Evolutionary conservation across 2,329 filamentous ascomycete species (phyloP).

Genomic region (Colletotrichum somersetense): DNA sequence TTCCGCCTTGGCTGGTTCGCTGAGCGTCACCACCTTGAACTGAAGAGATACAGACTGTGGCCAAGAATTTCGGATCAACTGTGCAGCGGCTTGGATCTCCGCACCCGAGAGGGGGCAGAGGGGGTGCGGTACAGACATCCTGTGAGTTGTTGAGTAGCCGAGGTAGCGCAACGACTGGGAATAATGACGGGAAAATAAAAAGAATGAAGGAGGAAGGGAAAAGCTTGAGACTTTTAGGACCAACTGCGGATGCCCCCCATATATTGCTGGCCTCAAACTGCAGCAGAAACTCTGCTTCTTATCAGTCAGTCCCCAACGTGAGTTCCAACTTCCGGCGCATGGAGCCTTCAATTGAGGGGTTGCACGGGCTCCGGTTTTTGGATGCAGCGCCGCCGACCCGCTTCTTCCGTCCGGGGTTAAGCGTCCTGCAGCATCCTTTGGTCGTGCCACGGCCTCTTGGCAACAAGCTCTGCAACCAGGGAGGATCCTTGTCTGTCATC

Average conservation of each 20-base stretch:
- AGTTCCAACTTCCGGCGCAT: constrained; percentile 25
- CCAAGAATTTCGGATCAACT: constrained; percentile 66
- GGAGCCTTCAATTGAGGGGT: constrained; percentile 23
- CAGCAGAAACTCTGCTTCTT: constrained; percentile 3
- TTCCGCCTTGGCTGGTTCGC: constrained; percentile 67
- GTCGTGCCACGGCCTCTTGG: constrained; percentile 1
- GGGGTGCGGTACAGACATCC: constrained; percentile 58
- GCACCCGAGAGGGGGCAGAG: constrained; percentile 69
- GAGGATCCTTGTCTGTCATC: not conserved
- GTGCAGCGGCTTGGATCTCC: constrained; percentile 66
- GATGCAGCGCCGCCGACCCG: constrained; percentile 18
- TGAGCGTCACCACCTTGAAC: constrained; percentile 73
- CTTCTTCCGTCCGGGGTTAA: constrained; percentile 25
- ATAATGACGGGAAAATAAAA: not conserved
- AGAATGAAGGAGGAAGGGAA: not conserved
- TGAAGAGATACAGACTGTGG: constrained; percentile 67
- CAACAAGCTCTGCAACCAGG: not conserved
- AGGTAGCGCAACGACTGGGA: not conserved
- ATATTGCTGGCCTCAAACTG: constrained; percentile 36
- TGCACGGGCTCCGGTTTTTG: constrained; percentile 17
- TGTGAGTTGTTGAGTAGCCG: not conserved
- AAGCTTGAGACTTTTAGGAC: constrained; percentile 7
- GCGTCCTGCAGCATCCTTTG: constrained; percentile 19
- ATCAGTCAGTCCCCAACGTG: constrained; percentile 19
- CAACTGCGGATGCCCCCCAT: not conserved